Evolutionary conservation across 2,329 filamentous ascomycete species (phyloP).

Genomic region (Fusarium nelsonii): DNA sequence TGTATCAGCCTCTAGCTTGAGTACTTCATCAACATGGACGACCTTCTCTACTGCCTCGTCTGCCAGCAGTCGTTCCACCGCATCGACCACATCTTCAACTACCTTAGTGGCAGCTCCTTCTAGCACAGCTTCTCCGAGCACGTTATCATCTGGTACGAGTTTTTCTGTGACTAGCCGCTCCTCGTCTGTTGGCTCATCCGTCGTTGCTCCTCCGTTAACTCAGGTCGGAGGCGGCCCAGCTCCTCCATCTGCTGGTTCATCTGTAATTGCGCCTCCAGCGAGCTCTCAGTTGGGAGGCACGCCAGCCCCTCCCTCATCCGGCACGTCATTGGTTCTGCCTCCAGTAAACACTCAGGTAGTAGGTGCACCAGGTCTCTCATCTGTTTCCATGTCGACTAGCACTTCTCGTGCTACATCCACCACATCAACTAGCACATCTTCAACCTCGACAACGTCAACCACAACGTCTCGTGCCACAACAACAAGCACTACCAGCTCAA

Average conservation of each 20-base stretch:
- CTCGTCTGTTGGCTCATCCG: constrained; percentile 33
- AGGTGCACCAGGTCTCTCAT: neutral
- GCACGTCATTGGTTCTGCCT: accelerated
- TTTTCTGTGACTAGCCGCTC: constrained; percentile 40
- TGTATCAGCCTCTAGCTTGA: neutral
- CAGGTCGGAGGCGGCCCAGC: neutral
- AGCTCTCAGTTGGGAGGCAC: neutral
- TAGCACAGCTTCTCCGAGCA: constrained; percentile 36
- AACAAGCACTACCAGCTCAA: neutral
- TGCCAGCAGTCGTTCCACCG: neutral
- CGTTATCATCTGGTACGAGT: neutral
- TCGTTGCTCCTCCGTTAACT: constrained; percentile 9
- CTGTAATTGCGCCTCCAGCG: neutral
- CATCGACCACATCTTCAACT: neutral
- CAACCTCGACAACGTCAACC: neutral
- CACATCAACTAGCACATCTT: neutral
- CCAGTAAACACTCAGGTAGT: neutral
- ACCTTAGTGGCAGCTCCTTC: neutral
- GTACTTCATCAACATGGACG: constrained; percentile 4
- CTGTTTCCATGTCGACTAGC: neutral
- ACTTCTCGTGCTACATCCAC: constrained; percentile 4
- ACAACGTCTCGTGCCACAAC: neutral
- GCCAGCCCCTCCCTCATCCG: neutral
- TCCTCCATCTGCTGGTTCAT: neutral
- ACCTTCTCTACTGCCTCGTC: constrained; percentile 9